Evolutionary conservation across 140 eudicot species (phyloP).

Genomic region (Flaveria floridana): DNA sequence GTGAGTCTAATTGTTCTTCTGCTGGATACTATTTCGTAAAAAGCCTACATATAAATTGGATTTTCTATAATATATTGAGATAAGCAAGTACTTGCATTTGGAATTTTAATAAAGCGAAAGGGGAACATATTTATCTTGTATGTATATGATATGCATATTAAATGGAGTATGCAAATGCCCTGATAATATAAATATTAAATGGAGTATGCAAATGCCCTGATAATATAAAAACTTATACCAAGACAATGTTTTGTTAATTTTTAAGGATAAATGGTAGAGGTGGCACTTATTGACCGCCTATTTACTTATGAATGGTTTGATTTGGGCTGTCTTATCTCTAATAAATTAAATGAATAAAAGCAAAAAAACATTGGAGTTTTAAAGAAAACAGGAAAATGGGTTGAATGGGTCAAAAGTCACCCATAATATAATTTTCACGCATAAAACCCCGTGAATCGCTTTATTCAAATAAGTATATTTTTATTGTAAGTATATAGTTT

Average conservation of each 20-base stretch:
- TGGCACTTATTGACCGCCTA: background rate
- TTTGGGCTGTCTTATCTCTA: background rate
- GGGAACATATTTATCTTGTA: background rate
- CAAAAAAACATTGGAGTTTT: background rate
- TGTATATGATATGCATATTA: background rate
- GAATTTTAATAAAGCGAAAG: background rate
- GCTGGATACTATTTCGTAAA: background rate
- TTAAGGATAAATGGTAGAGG: background rate
- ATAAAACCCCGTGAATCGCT: background rate
- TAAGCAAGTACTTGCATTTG: background rate
- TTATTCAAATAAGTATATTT: background rate
- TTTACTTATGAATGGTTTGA: background rate
- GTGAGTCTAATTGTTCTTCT: constrained; percentile 43
- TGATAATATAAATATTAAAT: background rate
- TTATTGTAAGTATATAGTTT: background rate
- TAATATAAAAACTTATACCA: background rate
- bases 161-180: background rate
- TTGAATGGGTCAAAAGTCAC: background rate
- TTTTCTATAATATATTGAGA: background rate
- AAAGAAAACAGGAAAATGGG: background rate
- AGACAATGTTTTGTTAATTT: background rate
- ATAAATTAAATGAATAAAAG: background rate
- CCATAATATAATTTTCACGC: background rate
- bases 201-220: background rate
- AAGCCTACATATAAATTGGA: background rate